Conservation (phyloP, 208 protist genomes). For the Acanthamoeba sp. region DNA sequence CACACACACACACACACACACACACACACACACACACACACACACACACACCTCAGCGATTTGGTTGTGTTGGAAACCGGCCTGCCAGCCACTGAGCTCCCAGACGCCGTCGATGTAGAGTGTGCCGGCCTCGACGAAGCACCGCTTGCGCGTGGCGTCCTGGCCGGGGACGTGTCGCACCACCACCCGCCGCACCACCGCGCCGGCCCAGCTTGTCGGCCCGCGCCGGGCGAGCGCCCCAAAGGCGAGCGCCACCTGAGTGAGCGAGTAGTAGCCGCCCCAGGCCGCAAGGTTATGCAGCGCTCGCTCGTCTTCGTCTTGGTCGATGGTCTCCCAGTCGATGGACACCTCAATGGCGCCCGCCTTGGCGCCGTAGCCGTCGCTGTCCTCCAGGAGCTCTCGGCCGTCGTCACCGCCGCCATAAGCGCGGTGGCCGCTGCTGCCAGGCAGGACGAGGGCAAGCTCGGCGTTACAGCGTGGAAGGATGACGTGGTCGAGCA, state of each 20-base stretch:
- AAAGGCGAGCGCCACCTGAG: background rate
- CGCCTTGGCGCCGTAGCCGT: too few relatives aligned
- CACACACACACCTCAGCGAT: background rate
- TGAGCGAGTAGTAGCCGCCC: constrained; percentile 57
- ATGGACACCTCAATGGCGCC: background rate
- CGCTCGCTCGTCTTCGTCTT: background rate
- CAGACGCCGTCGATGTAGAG: constrained; percentile 60
- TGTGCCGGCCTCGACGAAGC: background rate
- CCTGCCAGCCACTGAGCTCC: constrained; percentile 9
- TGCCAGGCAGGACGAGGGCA: background rate
- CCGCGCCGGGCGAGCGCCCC: background rate
- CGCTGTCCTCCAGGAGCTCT: too few relatives aligned
- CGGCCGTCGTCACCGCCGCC: too few relatives aligned
- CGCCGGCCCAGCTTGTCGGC: background rate
- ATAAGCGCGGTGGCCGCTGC: background rate
- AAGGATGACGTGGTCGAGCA: background rate
- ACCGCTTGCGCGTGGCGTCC: constrained; percentile 17
- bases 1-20: background rate
- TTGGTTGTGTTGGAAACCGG: background rate
- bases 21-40: background rate
- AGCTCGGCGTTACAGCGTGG: background rate
- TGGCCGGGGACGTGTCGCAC: background rate
- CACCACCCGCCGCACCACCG: background rate
- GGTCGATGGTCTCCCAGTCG: background rate
- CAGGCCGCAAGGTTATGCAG: constrained; percentile 16